phyloP scores from a whole-genome alignment of 2,329 filamentous ascomycete genomes.

The Apiospora pterosperma region DNA sequence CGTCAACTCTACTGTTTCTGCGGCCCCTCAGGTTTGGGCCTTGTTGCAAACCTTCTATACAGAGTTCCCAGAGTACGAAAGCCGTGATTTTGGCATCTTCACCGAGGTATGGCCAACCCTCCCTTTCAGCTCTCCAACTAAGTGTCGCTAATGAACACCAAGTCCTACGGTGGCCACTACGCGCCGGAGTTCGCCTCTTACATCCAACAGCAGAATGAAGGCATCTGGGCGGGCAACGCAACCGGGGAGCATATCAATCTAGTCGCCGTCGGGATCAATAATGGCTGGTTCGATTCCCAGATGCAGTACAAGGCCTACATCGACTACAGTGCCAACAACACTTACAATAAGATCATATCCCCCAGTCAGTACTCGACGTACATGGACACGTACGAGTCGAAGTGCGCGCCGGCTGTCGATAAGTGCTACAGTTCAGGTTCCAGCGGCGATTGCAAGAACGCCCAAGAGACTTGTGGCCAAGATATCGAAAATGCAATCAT shows the following conservation, averaged over 20 bases:
- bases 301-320: conserved; percentile 24
- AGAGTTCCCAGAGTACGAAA: conserved; percentile 60
- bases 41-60: conserved; percentile 58
- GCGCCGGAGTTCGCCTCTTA: conserved; percentile 55
- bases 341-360: conserved; percentile 39
- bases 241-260: conserved; percentile 28
- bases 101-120: conserved; percentile 33
- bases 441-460: conserved; percentile 27
- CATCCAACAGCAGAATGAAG: conserved; percentile 53
- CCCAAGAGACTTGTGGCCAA: conserved; percentile 30
- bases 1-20: conserved; percentile 39
- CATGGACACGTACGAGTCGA: conserved; percentile 27
- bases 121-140: no score
- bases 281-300: conserved; percentile 24
- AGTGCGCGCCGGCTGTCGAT: conserved; percentile 35
- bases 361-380: conserved; percentile 25
- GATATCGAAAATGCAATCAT: conserved; percentile 32
- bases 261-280: conserved; percentile 30
- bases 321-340: conserved; percentile 28
- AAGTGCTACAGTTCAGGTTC: conserved; percentile 30
- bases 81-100: conserved; percentile 53
- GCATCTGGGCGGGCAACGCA: conserved; percentile 39
- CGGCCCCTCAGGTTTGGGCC: conserved; percentile 49
- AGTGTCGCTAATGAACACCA: background rate
- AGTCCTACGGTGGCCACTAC: conserved; percentile 55